Evolutionary conservation across 1,284 basidiomycete genomes (phyloP), one percentile per base, ranked within the genome.

Genomic region (Gymnopus androsaceus): DNA sequence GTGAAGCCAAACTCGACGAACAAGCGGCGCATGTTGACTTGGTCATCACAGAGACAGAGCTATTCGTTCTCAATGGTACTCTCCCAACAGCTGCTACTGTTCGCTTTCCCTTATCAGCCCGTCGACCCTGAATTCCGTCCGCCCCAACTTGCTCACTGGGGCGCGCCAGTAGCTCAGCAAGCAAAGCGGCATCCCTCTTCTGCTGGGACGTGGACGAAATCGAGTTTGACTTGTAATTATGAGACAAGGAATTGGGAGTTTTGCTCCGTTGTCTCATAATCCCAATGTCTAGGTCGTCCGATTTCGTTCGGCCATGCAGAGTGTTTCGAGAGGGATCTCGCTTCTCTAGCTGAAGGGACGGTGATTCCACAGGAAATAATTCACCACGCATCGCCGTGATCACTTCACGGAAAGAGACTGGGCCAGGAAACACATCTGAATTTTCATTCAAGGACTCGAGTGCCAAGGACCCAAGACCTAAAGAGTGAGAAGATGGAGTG

Each of bases 321-420:
- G 37, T 42, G 21, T 21, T 38, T 27, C 23, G 50, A 17, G 51
- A 45, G 31, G 15, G 33, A 30, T 53, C 41, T 17, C 41, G 51
- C 11, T 44, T 14, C 28, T 25, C 23, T 12, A 33, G 30, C 15
- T 28, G 28, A 23, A 23, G 19, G n/a, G 28, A n/a, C n/a, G n/a
- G n/a, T n/a, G n/a, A 17, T 23, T 60, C 3, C 1, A 21, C 3
- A 12, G 78, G 82, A 61, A 88, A 88, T 19, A 88, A 72, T 3
- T 75, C 72, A 7, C 86, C 86, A 27, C 80, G 74, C 80, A 87
- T 85, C 64, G 79, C 76, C 28, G 68, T 66, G 44, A 85, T 68
- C 47, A 88, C 83, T 40, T 84, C 79, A 41, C 75, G 72, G 66
- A 87, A 85, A 1, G 80, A 67, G 21, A 86, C 75, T 11, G 72